These are phyloP conservation scores for Melampsora larici-populina DNA, from an alignment of 1,284 basidiomycete genomes.

Conservation along the genomic window DNA sequence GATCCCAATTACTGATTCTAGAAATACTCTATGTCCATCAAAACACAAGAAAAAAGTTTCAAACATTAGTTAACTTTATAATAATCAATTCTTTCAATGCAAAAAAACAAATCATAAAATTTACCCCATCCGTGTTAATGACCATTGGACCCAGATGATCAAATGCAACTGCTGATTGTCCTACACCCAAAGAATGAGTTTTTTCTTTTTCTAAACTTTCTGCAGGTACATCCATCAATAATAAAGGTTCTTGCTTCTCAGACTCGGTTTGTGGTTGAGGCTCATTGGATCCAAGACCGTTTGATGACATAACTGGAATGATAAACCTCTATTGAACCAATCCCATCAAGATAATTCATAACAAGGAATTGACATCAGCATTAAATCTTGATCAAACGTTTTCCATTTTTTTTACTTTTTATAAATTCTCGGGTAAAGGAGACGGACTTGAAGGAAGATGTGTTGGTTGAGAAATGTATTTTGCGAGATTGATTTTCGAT, in stretches of 20 bases:
- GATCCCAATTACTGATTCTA: slow-evolving; percentile 42
- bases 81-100: neutral
- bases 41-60: neutral
- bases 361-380: neutral
- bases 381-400: neutral
- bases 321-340: neutral
- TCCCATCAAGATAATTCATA: neutral
- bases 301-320: neutral
- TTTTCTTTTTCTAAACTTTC: neutral
- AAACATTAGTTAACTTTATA: neutral
- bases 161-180: slow-evolving; percentile 10
- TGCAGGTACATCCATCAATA: slow-evolving; percentile 22
- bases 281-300: neutral
- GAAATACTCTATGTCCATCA: slow-evolving; percentile 35
- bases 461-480: too few species aligned
- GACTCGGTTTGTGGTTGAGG: neutral
- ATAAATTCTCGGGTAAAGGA: too few species aligned
- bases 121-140: slow-evolving; percentile 42
- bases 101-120: neutral
- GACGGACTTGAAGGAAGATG: too few species aligned
- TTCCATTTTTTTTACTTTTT: too few species aligned
- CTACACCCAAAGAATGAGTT: slow-evolving; percentile 17
- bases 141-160: slow-evolving; percentile 42
- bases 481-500: too few species aligned
- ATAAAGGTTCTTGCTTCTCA: neutral